Base-by-base conservation (phyloP, 2,329 filamentous ascomycete species). In the Microsporum audouinii region DNA sequence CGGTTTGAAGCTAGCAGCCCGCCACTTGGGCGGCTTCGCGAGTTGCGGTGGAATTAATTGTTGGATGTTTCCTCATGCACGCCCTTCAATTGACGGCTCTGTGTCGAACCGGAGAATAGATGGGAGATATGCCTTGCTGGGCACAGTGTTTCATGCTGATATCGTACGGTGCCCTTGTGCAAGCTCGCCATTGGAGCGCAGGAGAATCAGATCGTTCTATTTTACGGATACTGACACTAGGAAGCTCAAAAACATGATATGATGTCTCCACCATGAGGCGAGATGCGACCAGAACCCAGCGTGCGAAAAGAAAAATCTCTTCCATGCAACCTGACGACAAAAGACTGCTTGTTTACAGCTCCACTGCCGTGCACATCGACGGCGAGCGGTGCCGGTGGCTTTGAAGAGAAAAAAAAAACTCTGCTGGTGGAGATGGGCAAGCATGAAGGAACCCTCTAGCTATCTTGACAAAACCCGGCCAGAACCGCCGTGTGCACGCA, bases 251-350 rank as follows among this genome's bases (percentile, higher is more conserved):
- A 55, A 55, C 49, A 55, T 55, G 49, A 55, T 55, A 31, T 55
- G 49, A 36, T 31, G 49, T n/a, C 14, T 47, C 45, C 45, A 49
- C 45, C 45, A 12, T 10, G 45, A 49, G 45, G 45, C 45, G 23
- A 49, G 45, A 47, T 27, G 43, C 27, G 1, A 49, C 14, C 45
- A 49, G 10, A 31, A 23, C 23, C 49, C 31, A 55, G 14, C 49
- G 27, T 29, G 23, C 3, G 23, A 34, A 8, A 12, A 17, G 45
- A 55, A 55, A 55, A 55, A 55, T 55, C 49, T 55, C 49, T 55
- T 55, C 49, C 49, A 55, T 55, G 49, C 49, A 55, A 36, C 49
- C 29, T 55, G 49, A 55, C 33, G 49, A 31, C 49, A 34, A 55
- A 10, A 36, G 23, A 8, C 49, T 17, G 49, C 49, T 23, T 55